A percentile compares a stretch with the other conserved stretches of the same genome.
Evolutionary conservation across 805 yeast genomes (phyloP).

Genomic region (Saccharomycopsis guyanensis): DNA sequence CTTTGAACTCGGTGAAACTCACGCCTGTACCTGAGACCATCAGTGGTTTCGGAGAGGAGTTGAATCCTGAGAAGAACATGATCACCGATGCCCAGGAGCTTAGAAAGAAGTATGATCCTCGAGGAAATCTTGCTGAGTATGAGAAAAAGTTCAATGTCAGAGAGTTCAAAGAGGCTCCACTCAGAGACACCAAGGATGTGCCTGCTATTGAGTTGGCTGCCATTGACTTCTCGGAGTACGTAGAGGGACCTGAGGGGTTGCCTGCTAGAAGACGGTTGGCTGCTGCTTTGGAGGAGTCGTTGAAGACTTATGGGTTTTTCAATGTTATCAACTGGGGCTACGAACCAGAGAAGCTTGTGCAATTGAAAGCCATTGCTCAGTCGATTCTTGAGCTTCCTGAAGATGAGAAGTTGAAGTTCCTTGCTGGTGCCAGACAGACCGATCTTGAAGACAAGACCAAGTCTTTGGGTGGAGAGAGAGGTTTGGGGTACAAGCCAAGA

Average conservation of each 20-base stretch:
- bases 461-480: constrained; percentile 34
- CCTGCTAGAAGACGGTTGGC: constrained; percentile 30
- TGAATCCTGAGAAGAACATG: constrained; percentile 1
- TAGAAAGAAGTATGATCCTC: constrained; percentile 4
- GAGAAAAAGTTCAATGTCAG: constrained; percentile 5
- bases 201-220: constrained; percentile 10
- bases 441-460: constrained; percentile 25
- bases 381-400: constrained; percentile 27
- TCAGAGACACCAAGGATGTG: background rate
- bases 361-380: constrained; percentile 26
- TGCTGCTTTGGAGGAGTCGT: constrained; percentile 31
- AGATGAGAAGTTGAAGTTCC: constrained; percentile 25
- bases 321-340: constrained; percentile 23
- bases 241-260: constrained; percentile 33
- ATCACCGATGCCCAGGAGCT: constrained; percentile 4
- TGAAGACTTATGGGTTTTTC: constrained; percentile 38
- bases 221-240: constrained; percentile 31
- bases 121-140: background rate
- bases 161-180: constrained; percentile 6
- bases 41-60: constrained; percentile 5
- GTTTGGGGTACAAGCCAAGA: constrained; percentile 35
- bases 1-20: constrained; percentile 11
- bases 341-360: constrained; percentile 23
- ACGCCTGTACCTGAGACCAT: constrained; percentile 14
- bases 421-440: constrained; percentile 28